A percentile compares a stretch with the other conserved stretches of the same genome.
Evolutionary conservation across 805 yeast genomes (phyloP).

Genomic region (Metschnikowia drakensbergensis): DNA sequence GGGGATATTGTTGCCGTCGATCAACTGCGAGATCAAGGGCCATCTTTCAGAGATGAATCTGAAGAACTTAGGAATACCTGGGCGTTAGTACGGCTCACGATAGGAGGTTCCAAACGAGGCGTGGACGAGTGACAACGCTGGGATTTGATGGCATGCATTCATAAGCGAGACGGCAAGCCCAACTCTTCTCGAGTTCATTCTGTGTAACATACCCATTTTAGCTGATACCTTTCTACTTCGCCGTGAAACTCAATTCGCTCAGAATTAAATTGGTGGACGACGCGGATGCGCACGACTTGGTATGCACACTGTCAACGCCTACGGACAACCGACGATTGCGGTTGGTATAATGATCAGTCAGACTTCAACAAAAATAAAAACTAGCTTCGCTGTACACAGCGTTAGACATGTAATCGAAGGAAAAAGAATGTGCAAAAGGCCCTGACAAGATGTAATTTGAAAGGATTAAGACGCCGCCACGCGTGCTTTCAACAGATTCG

Average conservation of each 20-base stretch:
- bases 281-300: conserved; percentile 6
- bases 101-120: neutral
- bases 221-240: neutral
- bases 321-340: neutral
- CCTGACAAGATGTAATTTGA: neutral
- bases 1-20: conserved; percentile 78
- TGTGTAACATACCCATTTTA: conserved; percentile 11
- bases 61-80: conserved; percentile 94
- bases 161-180: no score
- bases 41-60: conserved; percentile 97
- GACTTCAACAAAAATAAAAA: neutral
- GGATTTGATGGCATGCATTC: neutral
- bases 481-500: neutral
- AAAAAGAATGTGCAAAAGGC: neutral
- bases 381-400: neutral
- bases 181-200: neutral
- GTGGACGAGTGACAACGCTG: neutral
- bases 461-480: neutral
- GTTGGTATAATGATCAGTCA: neutral
- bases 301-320: conserved; percentile 3
- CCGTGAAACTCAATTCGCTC: neutral
- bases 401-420: neutral
- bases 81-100: conserved; percentile 3
- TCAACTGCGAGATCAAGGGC: conserved; percentile 89
- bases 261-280: conserved; percentile 4